A percentile compares a stretch with the other conserved stretches of the same genome.
These are phyloP conservation scores for Calonectria henricotiae DNA, from an alignment of 2,329 filamentous ascomycete species.

Conservation along the genomic window DNA sequence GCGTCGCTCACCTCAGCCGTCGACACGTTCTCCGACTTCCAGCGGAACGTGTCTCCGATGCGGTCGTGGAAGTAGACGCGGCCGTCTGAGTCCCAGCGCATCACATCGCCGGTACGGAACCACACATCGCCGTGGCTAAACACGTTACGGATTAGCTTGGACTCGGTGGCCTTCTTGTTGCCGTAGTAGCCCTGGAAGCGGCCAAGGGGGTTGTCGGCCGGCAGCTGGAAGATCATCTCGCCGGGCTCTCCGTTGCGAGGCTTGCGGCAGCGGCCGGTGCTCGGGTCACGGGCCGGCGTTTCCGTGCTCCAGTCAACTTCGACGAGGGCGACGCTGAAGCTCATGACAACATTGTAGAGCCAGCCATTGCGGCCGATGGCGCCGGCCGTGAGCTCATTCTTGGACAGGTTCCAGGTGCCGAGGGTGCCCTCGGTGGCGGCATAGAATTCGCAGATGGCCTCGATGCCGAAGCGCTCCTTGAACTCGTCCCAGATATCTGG, in stretches of 20 bases:
- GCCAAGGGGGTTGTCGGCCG: conserved; percentile 73
- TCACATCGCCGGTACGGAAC: conserved; percentile 88
- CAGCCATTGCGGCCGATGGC: conserved; percentile 83
- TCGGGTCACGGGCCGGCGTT: conserved; percentile 76
- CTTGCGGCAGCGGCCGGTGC: conserved; percentile 78
- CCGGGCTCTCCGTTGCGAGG: conserved; percentile 77
- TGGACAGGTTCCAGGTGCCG: conserved; percentile 80
- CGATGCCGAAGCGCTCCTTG: conserved; percentile 85
- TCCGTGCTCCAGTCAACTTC: conserved; percentile 82
- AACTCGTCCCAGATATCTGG: conserved; percentile 90
- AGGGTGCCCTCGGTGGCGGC: conserved; percentile 82
- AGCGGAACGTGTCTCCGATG: conserved; percentile 84
- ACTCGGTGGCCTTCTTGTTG: conserved; percentile 78
- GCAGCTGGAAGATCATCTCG: conserved; percentile 82
- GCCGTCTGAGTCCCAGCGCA: conserved; percentile 81
- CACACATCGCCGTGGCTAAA: conserved; percentile 84
- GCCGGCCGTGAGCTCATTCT: conserved; percentile 82
- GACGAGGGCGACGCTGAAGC: conserved; percentile 72
- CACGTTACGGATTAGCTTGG: conserved; percentile 83
- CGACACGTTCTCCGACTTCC: conserved; percentile 89
- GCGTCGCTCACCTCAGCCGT: conserved; percentile 87
- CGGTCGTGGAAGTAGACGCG: conserved; percentile 86
- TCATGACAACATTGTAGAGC: conserved; percentile 72
- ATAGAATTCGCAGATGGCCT: conserved; percentile 85
- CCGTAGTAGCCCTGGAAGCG: conserved; percentile 89